phyloP scores from a whole-genome alignment of 768 basidiomycete species.

The Tylopilus cervinicoccineus region DNA sequence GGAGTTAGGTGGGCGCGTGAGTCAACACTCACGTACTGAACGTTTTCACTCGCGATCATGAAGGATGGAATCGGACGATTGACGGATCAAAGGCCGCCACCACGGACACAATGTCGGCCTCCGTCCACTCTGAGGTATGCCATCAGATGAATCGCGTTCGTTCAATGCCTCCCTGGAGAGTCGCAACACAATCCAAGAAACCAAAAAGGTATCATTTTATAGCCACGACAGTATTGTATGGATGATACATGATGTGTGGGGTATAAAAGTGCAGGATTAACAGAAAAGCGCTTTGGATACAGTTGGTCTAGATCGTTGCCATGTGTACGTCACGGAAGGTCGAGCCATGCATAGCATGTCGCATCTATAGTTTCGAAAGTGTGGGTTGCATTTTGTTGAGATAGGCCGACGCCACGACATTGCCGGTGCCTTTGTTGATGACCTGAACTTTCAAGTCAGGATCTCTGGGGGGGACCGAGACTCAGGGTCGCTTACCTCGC shows the following conservation, averaged over 20 bases:
- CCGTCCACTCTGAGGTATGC: background rate
- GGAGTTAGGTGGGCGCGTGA: background rate
- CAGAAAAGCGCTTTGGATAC: slow-evolving; percentile 19
- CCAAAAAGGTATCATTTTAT: slow-evolving; percentile 5
- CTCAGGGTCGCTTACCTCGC: slow-evolving; percentile 48
- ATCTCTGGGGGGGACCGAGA: background rate
- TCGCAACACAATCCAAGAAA: too few species aligned
- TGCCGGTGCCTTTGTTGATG: slow-evolving; percentile 52
- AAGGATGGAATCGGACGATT: background rate
- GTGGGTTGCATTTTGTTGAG: slow-evolving; percentile 72
- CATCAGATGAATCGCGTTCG: too few species aligned
- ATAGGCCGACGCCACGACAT: slow-evolving; percentile 61
- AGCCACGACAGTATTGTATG: slow-evolving; percentile 1
- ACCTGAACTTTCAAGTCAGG: slow-evolving; percentile 37
- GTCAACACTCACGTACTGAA: background rate
- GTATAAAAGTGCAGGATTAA: slow-evolving; percentile 17
- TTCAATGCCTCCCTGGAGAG: too few species aligned
- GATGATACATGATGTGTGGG: slow-evolving; percentile 22
- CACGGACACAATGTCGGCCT: background rate
- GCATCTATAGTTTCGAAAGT: slow-evolving; percentile 41
- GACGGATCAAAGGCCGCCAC: background rate
- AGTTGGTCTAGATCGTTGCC: slow-evolving; percentile 18
- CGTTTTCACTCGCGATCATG: background rate
- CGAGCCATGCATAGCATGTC: slow-evolving; percentile 1
- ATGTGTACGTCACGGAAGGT: slow-evolving; percentile 4